Conservation (phyloP, 2,329 filamentous ascomycete genomes). For the Ophiosphaerella herpotricha region DNA sequence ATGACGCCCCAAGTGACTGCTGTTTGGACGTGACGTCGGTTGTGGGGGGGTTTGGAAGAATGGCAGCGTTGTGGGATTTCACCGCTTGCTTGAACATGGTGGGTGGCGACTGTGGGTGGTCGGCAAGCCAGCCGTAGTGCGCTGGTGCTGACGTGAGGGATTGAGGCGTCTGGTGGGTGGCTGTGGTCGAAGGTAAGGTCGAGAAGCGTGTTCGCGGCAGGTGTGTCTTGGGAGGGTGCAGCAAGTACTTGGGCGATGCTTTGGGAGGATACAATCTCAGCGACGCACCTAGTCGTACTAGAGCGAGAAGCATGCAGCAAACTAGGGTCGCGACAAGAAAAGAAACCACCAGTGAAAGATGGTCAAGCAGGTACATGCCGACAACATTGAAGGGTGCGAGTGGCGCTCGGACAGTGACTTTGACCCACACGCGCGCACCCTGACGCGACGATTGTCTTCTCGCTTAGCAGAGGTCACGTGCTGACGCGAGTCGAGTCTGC, state of each 20-base stretch:
- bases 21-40: constrained; percentile 32
- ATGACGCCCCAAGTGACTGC: constrained; percentile 45
- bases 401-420: constrained; percentile 12
- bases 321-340: constrained; percentile 30
- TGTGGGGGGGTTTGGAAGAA: constrained; percentile 19
- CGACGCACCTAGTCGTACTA: constrained; percentile 37
- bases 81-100: constrained; percentile 50
- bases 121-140: constrained; percentile 19
- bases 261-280: constrained; percentile 35
- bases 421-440: constrained; percentile 13
- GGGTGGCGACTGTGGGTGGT: constrained; percentile 20
- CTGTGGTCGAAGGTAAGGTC: constrained; percentile 9
- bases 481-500: neutral
- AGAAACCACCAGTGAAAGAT: constrained; percentile 25
- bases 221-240: constrained; percentile 23
- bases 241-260: constrained; percentile 23
- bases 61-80: constrained; percentile 44
- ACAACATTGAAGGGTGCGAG: constrained; percentile 15
- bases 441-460: constrained; percentile 15
- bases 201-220: constrained; percentile 23
- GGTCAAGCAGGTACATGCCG: constrained; percentile 29
- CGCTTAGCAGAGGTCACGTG: constrained; percentile 8
- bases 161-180: neutral
- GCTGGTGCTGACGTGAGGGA: constrained; percentile 6
- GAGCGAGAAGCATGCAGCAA: constrained; percentile 47